Base-by-base conservation (phyloP, 2,329 filamentous ascomycete genomes). In the Stagonosporopsis cucurbitacearum region DNA sequence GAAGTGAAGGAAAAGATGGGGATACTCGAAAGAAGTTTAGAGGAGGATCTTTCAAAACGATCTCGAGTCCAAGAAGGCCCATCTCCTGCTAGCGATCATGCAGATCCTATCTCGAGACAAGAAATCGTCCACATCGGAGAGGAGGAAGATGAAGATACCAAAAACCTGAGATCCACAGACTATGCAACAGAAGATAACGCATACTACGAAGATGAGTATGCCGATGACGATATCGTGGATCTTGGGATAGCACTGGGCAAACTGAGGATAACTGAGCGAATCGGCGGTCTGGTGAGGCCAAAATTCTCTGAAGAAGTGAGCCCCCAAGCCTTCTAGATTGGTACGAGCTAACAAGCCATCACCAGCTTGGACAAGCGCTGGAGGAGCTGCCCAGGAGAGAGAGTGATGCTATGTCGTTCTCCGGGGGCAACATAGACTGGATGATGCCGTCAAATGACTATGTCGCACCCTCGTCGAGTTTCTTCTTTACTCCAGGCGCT, bases 1-100 rank as follows among this genome's bases (percentile, higher is more conserved):
- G 87, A 91, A 67, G 88, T 92, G 72, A 92, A 92, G 76, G 89
- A 92, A 72, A 88, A 88, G 74, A 89, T 92, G 74, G 88, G 88
- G 23, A 85, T 84, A 8, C 76, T 92, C 17, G 89, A 92, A 75
- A 81, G 86, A 49, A 84, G 87, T 51, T 79, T 92, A 6, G 89
- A 91, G 73, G 79, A 86, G 39, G 87, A 90, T 70, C 84, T 89
- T 26, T 86, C 84, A 15, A 81, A 82, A 51, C 79, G 76, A 42
- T 57, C 47, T 28, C 55, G 25, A 42, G 9, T 32, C 33, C 53
- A 37, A 12, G n/a, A 25, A 22, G 23, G 19, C 2, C 22, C 32
- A 12, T 26, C 25, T 3, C n/a, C 53, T 5, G 22, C 42, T 2
- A 2, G 12, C 6, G 19, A 23, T 4, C 22, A 30, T 11, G 23